Conservation (phyloP, 176 grass and related monocot species). For the Ensete ventricosum region DNA sequence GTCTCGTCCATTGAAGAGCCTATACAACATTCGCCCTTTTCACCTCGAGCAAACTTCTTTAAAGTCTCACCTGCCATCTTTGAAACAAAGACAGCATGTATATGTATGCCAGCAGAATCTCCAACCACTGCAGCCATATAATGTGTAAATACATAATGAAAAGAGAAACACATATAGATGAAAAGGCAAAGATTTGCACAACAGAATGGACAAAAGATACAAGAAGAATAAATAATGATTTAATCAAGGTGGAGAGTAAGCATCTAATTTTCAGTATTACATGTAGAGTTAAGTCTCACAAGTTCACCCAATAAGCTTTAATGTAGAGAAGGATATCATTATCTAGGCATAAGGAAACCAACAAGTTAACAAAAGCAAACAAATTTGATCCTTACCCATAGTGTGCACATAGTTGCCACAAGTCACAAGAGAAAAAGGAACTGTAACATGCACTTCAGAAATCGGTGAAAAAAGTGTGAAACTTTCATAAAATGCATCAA, state of each 20-base stretch:
- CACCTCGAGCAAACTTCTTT: slow-evolving; percentile 54
- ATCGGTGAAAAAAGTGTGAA: not conserved
- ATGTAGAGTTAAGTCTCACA: not conserved
- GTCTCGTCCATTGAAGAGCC: slow-evolving; percentile 74
- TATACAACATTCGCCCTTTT: slow-evolving; percentile 70
- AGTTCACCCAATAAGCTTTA: too few species aligned
- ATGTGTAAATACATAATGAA: not conserved
- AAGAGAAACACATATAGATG: not conserved
- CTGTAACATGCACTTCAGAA: not conserved
- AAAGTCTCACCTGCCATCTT: slow-evolving; percentile 65
- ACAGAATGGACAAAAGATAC: not conserved
- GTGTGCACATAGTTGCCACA: too few species aligned
- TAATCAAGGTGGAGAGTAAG: not conserved
- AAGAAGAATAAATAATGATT: not conserved
- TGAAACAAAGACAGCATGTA: slow-evolving; percentile 79
- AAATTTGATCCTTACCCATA: too few species aligned
- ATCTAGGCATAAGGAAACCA: not conserved
- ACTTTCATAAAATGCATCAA: not conserved
- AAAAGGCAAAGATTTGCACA: not conserved
- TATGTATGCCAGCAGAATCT: slow-evolving; percentile 62
- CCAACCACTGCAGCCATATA: slow-evolving; percentile 50
- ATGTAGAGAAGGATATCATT: not conserved
- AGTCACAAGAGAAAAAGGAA: not conserved
- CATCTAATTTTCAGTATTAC: not conserved
- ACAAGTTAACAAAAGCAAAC: not conserved